Conservation (phyloP, 495 filamentous ascomycete genomes). For the Pyrenula aspistea region DNA sequence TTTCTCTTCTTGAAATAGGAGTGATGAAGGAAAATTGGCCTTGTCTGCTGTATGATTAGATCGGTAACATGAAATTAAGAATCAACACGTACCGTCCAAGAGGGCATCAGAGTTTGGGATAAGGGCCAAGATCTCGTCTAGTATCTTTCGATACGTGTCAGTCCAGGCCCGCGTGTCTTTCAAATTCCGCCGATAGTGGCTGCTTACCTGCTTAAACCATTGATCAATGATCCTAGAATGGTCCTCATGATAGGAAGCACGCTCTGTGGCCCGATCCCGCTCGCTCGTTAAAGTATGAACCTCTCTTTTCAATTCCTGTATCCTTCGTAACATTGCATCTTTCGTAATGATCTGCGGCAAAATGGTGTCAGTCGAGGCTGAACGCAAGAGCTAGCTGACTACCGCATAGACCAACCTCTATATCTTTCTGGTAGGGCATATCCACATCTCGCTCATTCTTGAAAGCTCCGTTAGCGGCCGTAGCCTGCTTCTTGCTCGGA, state of each 20-base stretch:
- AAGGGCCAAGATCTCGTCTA: background rate
- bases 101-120: background rate
- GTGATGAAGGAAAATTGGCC: constrained; percentile 42
- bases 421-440: constrained; percentile 72
- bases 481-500: constrained; percentile 74
- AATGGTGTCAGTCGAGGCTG: constrained; percentile 11
- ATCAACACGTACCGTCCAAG: background rate
- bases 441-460: constrained; percentile 68
- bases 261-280: constrained; percentile 37
- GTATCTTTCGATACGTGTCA: background rate
- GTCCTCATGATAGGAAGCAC: constrained; percentile 71
- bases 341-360: constrained; percentile 75
- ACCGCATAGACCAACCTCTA: constrained; percentile 61
- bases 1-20: constrained; percentile 29
- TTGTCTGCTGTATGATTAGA: constrained; percentile 16
- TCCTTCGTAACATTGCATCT: constrained; percentile 92
- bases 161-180: background rate
- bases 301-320: constrained; percentile 94
- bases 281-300: constrained; percentile 56
- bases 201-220: constrained; percentile 81
- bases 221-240: constrained; percentile 79
- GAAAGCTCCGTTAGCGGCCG: constrained; percentile 56
- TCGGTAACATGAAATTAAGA: background rate
- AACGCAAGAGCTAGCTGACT: constrained; percentile 12
- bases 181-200: background rate